These are phyloP conservation scores for Chlamydomonas schloesseri DNA, from an alignment of 139 green algal species.

Conservation along the genomic window DNA sequence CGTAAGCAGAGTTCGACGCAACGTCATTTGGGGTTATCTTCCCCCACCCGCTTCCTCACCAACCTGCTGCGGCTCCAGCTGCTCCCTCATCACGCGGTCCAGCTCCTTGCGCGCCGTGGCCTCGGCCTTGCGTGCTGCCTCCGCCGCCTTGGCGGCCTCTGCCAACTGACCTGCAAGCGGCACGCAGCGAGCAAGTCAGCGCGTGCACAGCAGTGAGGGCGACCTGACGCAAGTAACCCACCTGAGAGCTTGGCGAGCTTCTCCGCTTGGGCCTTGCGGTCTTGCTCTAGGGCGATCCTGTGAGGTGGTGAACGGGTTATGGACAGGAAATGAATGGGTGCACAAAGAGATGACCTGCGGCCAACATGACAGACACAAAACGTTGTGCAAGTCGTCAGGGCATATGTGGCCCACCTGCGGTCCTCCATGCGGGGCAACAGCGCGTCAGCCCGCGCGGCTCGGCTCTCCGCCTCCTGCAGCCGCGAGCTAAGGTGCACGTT, in stretches of 20 bases:
- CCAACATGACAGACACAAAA: too few relatives aligned
- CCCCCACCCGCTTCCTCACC: not conserved
- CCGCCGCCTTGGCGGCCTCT: slow-evolving; percentile 9
- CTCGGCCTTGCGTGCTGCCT: slow-evolving; percentile 7
- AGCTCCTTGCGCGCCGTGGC: slow-evolving; percentile 36
- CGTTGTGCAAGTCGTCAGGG: too few relatives aligned
- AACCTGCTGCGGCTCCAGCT: slow-evolving; percentile 45
- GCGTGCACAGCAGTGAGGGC: too few relatives aligned
- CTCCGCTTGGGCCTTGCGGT: slow-evolving; percentile 33
- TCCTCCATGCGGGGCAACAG: slow-evolving; percentile 54
- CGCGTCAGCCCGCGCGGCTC: slow-evolving; percentile 21
- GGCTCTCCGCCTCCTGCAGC: slow-evolving; percentile 27
- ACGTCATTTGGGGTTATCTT: too few relatives aligned
- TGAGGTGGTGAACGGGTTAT: not conserved
- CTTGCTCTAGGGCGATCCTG: slow-evolving; percentile 48
- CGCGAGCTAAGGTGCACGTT: slow-evolving; percentile 2
- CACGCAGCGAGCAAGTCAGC: not conserved
- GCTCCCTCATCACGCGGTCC: slow-evolving; percentile 17
- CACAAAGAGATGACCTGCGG: too few relatives aligned
- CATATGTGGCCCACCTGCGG: too few relatives aligned
- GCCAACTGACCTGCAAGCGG: slow-evolving; percentile 8
- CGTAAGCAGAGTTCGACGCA: too few relatives aligned
- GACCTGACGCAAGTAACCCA: not conserved
- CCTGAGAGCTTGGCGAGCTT: slow-evolving; percentile 7
- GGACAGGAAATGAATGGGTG: too few relatives aligned